phyloP scores from a whole-genome alignment of 2,329 filamentous ascomycete genomes.

The Dactylonectria estremocensis region DNA sequence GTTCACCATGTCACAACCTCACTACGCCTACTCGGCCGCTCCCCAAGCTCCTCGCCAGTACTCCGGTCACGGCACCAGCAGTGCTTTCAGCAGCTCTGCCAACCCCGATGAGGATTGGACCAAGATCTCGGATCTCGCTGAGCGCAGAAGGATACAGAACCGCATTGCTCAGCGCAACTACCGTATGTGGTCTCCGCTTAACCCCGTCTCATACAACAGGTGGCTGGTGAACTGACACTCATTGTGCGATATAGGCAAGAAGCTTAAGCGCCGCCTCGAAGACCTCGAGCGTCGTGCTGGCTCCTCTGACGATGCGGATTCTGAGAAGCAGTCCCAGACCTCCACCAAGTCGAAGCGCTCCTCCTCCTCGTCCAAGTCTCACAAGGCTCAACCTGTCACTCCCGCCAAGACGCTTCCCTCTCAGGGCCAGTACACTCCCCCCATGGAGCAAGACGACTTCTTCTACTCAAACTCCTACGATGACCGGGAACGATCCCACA shows the following conservation, averaged over 20 bases:
- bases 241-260: conserved; percentile 77
- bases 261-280: conserved; percentile 91
- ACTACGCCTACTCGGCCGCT: conserved; percentile 52
- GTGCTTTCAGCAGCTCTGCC: conserved; percentile 93
- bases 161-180: conserved; percentile 98
- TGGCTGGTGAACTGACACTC: conserved; percentile 33
- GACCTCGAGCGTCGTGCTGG: conserved; percentile 86
- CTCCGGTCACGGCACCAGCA: conserved; percentile 84
- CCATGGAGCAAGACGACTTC: conserved; percentile 75
- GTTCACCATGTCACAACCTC: conserved; percentile 54
- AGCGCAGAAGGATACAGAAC: conserved; percentile 95
- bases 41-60: conserved; percentile 73
- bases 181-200: conserved; percentile 71
- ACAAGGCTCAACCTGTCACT: conserved; percentile 47
- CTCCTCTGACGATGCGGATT: conserved; percentile 63
- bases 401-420: conserved; percentile 58
- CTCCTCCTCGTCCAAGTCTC: conserved; percentile 47
- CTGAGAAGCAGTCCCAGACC: conserved; percentile 48
- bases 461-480: conserved; percentile 75
- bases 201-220: conserved; percentile 4
- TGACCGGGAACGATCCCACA: conserved; percentile 78
- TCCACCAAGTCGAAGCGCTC: conserved; percentile 52
- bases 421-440: conserved; percentile 73
- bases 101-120: conserved; percentile 99
- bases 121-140: conserved; percentile 97